Evolutionary conservation across 23 red algal genomes (phyloP).

Genomic region (Cyanidium caldarium): DNA sequence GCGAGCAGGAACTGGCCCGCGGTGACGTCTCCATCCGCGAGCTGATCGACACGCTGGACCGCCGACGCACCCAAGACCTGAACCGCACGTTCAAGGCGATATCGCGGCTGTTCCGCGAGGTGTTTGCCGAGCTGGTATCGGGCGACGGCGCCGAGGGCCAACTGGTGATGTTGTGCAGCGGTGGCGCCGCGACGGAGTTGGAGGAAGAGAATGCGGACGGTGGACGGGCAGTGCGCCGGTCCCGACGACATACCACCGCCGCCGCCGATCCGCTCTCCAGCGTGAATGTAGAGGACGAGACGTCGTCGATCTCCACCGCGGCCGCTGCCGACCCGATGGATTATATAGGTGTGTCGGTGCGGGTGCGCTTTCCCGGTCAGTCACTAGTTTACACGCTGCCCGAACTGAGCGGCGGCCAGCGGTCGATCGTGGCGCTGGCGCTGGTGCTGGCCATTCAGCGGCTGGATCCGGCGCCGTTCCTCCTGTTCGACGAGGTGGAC

Average conservation of each 20-base stretch:
- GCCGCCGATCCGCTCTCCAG: neutral
- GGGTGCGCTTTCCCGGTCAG: slow-evolving; percentile 54
- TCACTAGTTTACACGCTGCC: slow-evolving; percentile 38
- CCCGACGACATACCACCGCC: neutral
- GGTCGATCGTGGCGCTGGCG: slow-evolving; percentile 78
- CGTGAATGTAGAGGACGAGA: too few species aligned
- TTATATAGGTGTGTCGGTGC: slow-evolving; percentile 82
- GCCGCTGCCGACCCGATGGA: slow-evolving; percentile 5
- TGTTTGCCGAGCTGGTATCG: slow-evolving; percentile 77
- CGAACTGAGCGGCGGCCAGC: slow-evolving; percentile 85
- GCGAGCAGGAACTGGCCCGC: slow-evolving; percentile 48
- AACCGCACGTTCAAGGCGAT: slow-evolving; percentile 81
- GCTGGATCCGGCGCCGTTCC: slow-evolving; percentile 94
- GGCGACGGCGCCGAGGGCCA: slow-evolving; percentile 52
- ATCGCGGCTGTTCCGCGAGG: slow-evolving; percentile 55
- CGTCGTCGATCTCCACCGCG: too few species aligned
- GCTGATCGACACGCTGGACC: slow-evolving; percentile 79
- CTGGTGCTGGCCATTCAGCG: slow-evolving; percentile 95
- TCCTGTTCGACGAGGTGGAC: slow-evolving; percentile 98
- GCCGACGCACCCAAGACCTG: slow-evolving; percentile 75
- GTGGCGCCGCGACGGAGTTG: neutral
- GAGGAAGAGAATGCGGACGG: neutral
- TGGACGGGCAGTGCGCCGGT: neutral
- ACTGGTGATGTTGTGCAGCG: slow-evolving; percentile 54
- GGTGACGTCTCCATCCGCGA: slow-evolving; percentile 58